Evolutionary conservation across 2,329 filamentous ascomycete species (phyloP), one percentile per base, ranked within the genome.

Genomic region (Lachnellula subtilissima): DNA sequence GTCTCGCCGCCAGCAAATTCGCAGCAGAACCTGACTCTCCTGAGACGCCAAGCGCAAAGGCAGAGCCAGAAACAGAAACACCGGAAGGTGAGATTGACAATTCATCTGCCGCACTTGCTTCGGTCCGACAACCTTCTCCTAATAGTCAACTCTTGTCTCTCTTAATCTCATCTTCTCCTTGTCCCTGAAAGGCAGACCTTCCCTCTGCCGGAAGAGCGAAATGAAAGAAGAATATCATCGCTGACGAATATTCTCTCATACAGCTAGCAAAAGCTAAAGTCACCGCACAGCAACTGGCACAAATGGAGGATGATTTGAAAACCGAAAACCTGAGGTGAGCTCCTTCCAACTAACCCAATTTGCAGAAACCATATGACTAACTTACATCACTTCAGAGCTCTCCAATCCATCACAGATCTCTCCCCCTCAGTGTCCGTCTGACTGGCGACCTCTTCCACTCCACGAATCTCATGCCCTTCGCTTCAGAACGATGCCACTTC

Each of bases 91-190:
- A 75, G 66, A 78, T 81, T 67, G 83, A 86, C 70, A 75, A 82
- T 75, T 83, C 82, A 72, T 86, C 83, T 69, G 76, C 78, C 70
- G 84, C 83, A 73, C 77, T 86, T 74, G 83, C 83, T 75, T 82
- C 80, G 83, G 84, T 87, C 80, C 78, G 84, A 61, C 57, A 59
- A 48, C 65, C 66, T 59, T 67, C 62, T 66, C 63, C 55, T 65
- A 63, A 58, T 61, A 48, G 50, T 62, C 51, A 54, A 39, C 58
- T 53, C 55, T 57, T 49, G 57, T 55, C 60, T 56, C 51, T 49
- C 39, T 42, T 52, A 49, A 25, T 50, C 36, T 50, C n/a, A n/a
- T n/a, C 39, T 22, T 46, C 12, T 9, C 11, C 23, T 3, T 32
- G 2, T 9, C 28, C 8, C 28, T 9, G 0, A 32, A 32, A 32